Conservation (phyloP, 1,284 basidiomycete species). For the Ganoderma lingzhi region DNA sequence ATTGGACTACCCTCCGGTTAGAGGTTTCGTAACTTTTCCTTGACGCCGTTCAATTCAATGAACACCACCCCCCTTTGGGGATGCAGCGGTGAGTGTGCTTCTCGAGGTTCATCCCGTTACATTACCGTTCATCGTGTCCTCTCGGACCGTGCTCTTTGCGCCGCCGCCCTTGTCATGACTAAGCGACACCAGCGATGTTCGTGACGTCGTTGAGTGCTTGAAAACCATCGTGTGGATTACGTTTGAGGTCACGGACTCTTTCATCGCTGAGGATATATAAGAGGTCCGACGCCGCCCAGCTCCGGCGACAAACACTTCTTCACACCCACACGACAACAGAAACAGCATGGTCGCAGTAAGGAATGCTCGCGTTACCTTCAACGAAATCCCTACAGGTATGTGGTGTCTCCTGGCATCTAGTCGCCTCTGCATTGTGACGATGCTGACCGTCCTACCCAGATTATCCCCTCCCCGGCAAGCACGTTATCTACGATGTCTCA, state of each 20-base stretch:
- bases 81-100: background rate
- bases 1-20: too few relatives aligned
- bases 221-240: background rate
- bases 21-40: background rate
- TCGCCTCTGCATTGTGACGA: background rate
- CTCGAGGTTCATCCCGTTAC: background rate
- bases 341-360: background rate
- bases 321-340: background rate
- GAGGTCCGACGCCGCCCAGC: background rate
- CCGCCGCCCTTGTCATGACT: background rate
- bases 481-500: slow-evolving; percentile 53
- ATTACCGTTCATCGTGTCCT: background rate
- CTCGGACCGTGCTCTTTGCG: background rate
- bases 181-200: background rate
- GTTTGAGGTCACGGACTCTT: background rate
- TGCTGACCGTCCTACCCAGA: background rate
- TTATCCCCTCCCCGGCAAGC: slow-evolving; percentile 52
- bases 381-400: background rate
- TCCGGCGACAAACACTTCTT: background rate
- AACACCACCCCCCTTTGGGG: background rate
- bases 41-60: background rate
- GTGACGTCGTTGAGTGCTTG: background rate
- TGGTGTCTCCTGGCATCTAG: background rate
- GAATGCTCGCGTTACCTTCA: background rate
- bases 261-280: background rate